phyloP scores from a whole-genome alignment of 1,284 basidiomycete genomes.

The Melampsora americana region DNA sequence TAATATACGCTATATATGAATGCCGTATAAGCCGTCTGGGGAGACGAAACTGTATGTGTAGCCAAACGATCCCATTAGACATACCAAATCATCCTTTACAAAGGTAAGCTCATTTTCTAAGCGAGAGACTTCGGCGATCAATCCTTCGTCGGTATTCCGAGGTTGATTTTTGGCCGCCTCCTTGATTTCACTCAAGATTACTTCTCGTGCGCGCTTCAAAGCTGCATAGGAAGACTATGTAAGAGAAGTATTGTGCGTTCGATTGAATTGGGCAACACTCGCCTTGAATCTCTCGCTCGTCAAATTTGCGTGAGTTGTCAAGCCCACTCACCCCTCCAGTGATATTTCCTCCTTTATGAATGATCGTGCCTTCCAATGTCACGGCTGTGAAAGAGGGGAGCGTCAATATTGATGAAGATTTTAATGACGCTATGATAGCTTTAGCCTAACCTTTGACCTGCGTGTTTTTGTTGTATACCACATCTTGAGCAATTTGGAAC shows the following conservation, averaged over 20 bases:
- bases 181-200: conserved; percentile 70
- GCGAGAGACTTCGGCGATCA: conserved; percentile 70
- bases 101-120: conserved; percentile 71
- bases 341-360: conserved; percentile 95
- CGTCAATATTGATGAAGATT: neutral
- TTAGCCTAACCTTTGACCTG: conserved; percentile 80
- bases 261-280: neutral
- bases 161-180: conserved; percentile 79
- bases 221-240: conserved; percentile 48
- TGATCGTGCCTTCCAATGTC: conserved; percentile 91
- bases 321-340: conserved; percentile 85
- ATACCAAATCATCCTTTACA: conserved; percentile 76
- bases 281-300: conserved; percentile 82
- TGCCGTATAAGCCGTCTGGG: neutral
- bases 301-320: conserved; percentile 74
- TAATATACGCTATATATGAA: conserved; percentile 57
- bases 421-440: neutral
- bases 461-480: conserved; percentile 88
- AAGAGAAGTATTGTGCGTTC: neutral
- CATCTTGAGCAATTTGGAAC: conserved; percentile 82
- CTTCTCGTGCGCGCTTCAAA: conserved; percentile 64
- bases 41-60: too few species aligned
- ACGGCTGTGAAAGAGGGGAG: conserved; percentile 65
- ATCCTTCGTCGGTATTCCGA: conserved; percentile 75
- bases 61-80: conserved; percentile 48